Percentiles rank a stretch among this genome's conserved stretches.
Evolutionary conservation across 371 early-diverging fungal species (phyloP).

Genomic region (Batkoa obscura): DNA sequence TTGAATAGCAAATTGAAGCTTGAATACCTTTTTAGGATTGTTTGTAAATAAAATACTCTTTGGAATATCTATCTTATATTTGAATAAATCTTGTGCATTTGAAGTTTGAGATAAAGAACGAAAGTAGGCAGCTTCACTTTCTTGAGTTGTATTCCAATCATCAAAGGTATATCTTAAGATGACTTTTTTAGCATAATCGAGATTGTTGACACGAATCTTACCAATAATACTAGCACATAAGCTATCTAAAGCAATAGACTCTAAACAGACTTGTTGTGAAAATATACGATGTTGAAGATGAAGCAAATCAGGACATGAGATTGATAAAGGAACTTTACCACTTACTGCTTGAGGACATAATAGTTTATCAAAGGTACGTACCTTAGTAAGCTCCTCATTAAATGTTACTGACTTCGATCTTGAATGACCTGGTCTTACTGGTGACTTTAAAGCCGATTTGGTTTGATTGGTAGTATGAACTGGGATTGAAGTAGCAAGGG

Average conservation of each 20-base stretch:
- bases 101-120: not conserved
- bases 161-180: not conserved
- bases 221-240: not conserved
- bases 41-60: not conserved
- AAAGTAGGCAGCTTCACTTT: not conserved
- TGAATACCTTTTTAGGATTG: not conserved
- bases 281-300: not conserved
- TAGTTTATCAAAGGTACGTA: not conserved
- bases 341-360: not conserved
- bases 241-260: not conserved
- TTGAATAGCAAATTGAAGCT: not conserved
- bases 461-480: not conserved
- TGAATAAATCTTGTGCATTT: not conserved
- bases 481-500: not conserved
- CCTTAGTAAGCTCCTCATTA: not conserved
- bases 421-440: no score
- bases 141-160: not conserved
- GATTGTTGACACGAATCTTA: not conserved
- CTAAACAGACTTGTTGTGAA: not conserved
- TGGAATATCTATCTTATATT: not conserved
- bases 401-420: not conserved
- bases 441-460: not conserved
- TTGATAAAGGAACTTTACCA: not conserved
- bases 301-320: not conserved
- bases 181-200: not conserved